Conservation (phyloP, 192 early-diverging fungal genomes). For the Backusella circina region DNA sequence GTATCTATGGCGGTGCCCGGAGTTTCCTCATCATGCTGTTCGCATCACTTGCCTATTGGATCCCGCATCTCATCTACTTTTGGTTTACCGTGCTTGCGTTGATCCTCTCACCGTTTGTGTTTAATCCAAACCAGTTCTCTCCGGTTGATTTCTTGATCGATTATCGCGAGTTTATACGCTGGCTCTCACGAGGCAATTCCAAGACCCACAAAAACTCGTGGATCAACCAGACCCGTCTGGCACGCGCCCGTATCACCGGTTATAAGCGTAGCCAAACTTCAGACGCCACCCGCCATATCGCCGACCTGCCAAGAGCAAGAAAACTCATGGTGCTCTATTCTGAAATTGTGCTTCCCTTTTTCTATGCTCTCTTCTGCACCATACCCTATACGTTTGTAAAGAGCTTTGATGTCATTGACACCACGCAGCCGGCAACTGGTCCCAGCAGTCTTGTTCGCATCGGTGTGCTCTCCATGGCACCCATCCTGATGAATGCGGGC, state of each 20-base stretch:
- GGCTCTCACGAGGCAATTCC: conserved; percentile 81
- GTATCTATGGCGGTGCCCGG: conserved; percentile 72
- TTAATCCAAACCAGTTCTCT: conserved; percentile 89
- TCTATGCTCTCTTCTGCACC: conserved; percentile 59
- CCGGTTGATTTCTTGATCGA: conserved; percentile 75
- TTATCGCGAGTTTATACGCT: conserved; percentile 77
- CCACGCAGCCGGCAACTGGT: conserved; percentile 19
- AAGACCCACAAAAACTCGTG: conserved; percentile 73
- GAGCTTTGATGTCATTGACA: conserved; percentile 42
- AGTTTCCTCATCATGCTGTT: conserved; percentile 70
- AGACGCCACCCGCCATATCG: conserved; percentile 39
- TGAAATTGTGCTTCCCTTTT: conserved; percentile 66
- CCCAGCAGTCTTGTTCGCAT: conserved; percentile 57
- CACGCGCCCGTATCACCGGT: conserved; percentile 72
- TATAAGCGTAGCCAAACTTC: conserved; percentile 66
- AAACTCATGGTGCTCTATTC: conserved; percentile 65
- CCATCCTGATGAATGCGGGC: conserved; percentile 68
- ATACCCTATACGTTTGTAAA: conserved; percentile 67
- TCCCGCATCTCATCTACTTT: conserved; percentile 73
- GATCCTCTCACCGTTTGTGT: conserved; percentile 78
- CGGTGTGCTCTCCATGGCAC: conserved; percentile 61
- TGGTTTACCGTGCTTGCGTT: conserved; percentile 79
- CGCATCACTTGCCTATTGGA: conserved; percentile 69
- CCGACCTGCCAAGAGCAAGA: conserved; percentile 61
- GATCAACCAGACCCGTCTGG: conserved; percentile 69